Evolutionary conservation across 2,329 filamentous ascomycete species (phyloP), one percentile per base, ranked within the genome.

Genomic region (Fusarium coffeatum): DNA sequence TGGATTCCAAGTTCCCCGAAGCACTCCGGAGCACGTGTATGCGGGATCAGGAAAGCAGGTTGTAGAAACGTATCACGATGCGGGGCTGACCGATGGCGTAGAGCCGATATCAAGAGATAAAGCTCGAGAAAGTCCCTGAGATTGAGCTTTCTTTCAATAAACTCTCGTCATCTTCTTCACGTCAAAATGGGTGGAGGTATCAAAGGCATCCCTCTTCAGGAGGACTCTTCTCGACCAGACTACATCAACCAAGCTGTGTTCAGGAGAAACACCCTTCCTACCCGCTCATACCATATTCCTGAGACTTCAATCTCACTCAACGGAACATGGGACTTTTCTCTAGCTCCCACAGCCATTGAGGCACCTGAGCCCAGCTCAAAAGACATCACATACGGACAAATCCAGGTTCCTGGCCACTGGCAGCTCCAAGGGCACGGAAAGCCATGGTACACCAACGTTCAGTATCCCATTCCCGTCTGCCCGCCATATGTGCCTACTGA

Each of bases 371-470:
- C 69, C 5, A 55, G 41, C 30, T 41, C 62, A 50, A 84, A 90
- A 53, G 86, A 91, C 69, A 54, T 84, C 87, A 64, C 68, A 41
- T 77, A 74, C 76, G 79, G 55, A 70, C 88, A 87, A 83, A 78
- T 80, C 22, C 80, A 84, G 13, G 90, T 92, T 1, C 90, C 90
- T 0, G 88, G 88, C 5, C 87, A 89, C 74, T 93, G 90, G 90
- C 90, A 92, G 77, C 80, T 91, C 7, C 88, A 92, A 77, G 90
- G 90, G 27, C 88, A 89, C 73, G 90, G 90, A 15, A 78, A 82
- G 53, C 90, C 90, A 0, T 88, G 90, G 68, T 92, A 93, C 74
- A 92, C 90, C 12, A 93, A 92, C 69, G 83, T 90, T 27, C 83
- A 87, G 53, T 92, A 85, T 64, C 90, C 89, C 0, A 89, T 92